phyloP scores from a whole-genome alignment of 179 eudicot species.

The Gypsophila paniculata region DNA sequence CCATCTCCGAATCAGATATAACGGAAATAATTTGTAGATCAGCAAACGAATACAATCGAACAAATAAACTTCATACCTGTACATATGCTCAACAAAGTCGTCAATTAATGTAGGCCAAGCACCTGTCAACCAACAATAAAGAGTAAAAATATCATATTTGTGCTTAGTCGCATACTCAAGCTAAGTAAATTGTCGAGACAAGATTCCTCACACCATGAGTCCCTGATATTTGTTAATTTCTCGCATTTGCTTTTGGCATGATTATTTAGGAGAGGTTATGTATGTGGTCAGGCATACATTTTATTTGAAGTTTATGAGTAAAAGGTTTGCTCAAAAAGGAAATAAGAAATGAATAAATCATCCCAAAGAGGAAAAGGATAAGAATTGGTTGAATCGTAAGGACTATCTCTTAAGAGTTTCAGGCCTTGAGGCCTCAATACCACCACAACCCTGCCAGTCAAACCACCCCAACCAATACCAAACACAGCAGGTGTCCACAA shows the following conservation, averaged over 20 bases:
- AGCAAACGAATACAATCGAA: background rate
- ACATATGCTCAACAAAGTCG: constrained; percentile 96
- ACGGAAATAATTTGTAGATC: no score
- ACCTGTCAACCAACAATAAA: constrained; percentile 41
- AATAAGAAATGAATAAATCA: no score
- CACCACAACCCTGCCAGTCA: background rate
- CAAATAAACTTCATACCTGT: constrained; percentile 50
- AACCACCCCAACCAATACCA: background rate
- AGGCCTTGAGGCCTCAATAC: constrained; percentile 1
- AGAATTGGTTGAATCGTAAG: no score
- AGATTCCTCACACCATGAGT: constrained; percentile 9
- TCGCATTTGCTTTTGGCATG: no score
- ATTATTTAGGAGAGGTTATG: no score
- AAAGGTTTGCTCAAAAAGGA: no score
- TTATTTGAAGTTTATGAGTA: no score
- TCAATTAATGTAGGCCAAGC: constrained; percentile 94
- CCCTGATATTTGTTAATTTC: background rate
- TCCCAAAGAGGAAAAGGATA: no score
- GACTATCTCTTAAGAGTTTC: background rate
- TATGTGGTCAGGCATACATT: no score
- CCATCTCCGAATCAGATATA: no score
- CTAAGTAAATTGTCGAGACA: background rate
- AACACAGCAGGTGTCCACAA: no score
- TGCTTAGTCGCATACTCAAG: background rate
- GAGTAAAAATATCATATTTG: background rate